These are phyloP conservation scores for Arthrinium puccinioides DNA, from an alignment of 2,329 filamentous ascomycete genomes.

Conservation along the genomic window DNA sequence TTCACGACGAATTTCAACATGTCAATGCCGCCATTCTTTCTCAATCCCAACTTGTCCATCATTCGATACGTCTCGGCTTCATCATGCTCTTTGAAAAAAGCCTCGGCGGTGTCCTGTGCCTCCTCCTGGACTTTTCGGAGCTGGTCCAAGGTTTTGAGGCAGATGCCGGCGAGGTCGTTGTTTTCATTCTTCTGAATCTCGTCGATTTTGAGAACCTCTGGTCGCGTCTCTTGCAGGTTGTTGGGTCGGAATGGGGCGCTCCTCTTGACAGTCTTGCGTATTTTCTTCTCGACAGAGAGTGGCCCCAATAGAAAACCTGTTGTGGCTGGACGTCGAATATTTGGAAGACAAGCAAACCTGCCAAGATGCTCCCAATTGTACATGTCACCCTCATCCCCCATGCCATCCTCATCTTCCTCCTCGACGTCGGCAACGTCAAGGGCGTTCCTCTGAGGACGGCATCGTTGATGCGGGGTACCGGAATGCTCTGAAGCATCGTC, in stretches of 20 bases:
- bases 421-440: slow-evolving; percentile 33
- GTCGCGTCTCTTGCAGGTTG: slow-evolving; percentile 62
- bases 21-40: slow-evolving; percentile 63
- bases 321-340: slow-evolving; percentile 66
- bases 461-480: slow-evolving; percentile 38
- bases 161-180: slow-evolving; percentile 72
- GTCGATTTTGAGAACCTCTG: slow-evolving; percentile 67
- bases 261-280: slow-evolving; percentile 62
- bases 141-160: slow-evolving; percentile 62
- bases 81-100: slow-evolving; percentile 36
- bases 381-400: slow-evolving; percentile 64
- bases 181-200: slow-evolving; percentile 72
- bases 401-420: slow-evolving; percentile 58
- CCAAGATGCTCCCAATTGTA: slow-evolving; percentile 86
- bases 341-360: slow-evolving; percentile 64
- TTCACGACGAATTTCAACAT: slow-evolving; percentile 87
- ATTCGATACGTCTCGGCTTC: slow-evolving; percentile 40
- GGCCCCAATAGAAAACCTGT: slow-evolving; percentile 84
- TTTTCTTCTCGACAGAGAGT: slow-evolving; percentile 80
- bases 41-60: slow-evolving; percentile 60
- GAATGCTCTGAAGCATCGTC: slow-evolving; percentile 43
- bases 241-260: slow-evolving; percentile 63
- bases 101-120: slow-evolving; percentile 37
- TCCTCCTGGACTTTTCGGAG: slow-evolving; percentile 43
- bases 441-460: slow-evolving; percentile 23